Conservation (phyloP, 148 eudicot species). For the Polygonum aviculare region DNA sequence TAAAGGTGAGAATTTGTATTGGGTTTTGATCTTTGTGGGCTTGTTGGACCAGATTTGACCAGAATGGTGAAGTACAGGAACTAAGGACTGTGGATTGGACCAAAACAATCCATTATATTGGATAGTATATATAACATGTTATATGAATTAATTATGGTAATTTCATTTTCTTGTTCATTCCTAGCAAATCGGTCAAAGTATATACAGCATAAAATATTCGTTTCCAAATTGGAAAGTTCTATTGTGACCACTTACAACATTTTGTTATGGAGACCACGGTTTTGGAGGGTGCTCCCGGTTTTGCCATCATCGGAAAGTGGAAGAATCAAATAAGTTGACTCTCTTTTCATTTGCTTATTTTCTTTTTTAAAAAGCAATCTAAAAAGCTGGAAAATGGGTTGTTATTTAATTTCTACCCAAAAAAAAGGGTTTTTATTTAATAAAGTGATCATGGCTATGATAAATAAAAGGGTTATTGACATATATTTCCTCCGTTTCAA, state of each 20-base stretch:
- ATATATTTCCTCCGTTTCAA: too few relatives aligned
- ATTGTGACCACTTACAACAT: not conserved
- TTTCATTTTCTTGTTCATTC: not conserved
- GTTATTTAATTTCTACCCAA: not conserved
- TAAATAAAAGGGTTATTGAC: too few relatives aligned
- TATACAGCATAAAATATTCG: too few relatives aligned
- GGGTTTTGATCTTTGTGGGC: too few relatives aligned
- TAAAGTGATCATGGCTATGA: too few relatives aligned
- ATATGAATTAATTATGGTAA: not conserved
- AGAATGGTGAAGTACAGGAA: too few relatives aligned
- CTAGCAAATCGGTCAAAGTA: not conserved
- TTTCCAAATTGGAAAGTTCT: not conserved
- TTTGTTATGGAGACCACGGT: not conserved
- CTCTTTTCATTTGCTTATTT: not conserved
- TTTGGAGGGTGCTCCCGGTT: conserved; percentile 1
- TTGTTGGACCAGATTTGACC: too few relatives aligned
- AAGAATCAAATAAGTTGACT: not conserved
- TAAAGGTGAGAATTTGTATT: too few relatives aligned
- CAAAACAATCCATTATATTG: too few relatives aligned
- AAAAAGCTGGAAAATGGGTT: not conserved
- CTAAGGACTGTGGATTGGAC: too few relatives aligned
- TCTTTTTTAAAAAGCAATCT: not conserved
- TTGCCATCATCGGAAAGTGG: not conserved
- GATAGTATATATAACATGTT: too few relatives aligned
- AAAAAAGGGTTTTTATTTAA: too few relatives aligned